Evolutionary conservation across 495 filamentous ascomycete species (phyloP).

Genomic region (Ramalina intermedia): DNA sequence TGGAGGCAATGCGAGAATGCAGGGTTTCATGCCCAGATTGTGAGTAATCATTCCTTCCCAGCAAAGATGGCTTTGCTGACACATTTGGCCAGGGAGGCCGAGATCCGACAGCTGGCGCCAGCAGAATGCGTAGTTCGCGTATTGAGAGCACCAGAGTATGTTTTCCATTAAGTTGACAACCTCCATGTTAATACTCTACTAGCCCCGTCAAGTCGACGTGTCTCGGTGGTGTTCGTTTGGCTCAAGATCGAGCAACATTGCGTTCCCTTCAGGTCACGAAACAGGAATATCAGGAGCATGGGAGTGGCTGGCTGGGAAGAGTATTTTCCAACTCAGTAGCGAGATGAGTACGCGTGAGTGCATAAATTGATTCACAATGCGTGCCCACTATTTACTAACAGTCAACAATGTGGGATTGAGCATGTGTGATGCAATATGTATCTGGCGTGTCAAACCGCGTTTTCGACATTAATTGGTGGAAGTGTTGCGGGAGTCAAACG

Average conservation of each 20-base stretch:
- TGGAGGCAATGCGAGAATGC: conserved; percentile 68
- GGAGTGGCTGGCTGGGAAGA: conserved; percentile 59
- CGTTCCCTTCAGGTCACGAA: conserved; percentile 57
- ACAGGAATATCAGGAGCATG: conserved; percentile 80
- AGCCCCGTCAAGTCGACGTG: conserved; percentile 70
- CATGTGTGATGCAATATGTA: too few species aligned
- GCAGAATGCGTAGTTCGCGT: conserved; percentile 65
- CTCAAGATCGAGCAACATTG: conserved; percentile 46
- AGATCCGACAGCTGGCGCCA: conserved; percentile 61
- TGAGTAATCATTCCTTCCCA: conserved; percentile 17
- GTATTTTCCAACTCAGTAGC: conserved; percentile 43
- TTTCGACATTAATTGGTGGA: too few species aligned
- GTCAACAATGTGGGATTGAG: too few species aligned
- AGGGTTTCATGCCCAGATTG: conserved; percentile 72
- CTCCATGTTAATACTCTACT: conserved; percentile 1
- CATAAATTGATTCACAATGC: too few species aligned
- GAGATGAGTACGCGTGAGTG: conserved; percentile 1
- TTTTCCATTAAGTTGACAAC: conserved; percentile 1
- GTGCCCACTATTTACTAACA: too few species aligned
- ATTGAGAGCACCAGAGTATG: conserved; percentile 48
- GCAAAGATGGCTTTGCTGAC: neutral
- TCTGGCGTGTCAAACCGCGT: too few species aligned
- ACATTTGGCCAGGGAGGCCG: conserved; percentile 36
- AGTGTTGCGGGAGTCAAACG: too few species aligned
- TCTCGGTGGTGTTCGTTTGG: conserved; percentile 67